These are phyloP conservation scores for Hortiboletus campestris DNA, from an alignment of 768 basidiomycete species.

Conservation along the genomic window DNA sequence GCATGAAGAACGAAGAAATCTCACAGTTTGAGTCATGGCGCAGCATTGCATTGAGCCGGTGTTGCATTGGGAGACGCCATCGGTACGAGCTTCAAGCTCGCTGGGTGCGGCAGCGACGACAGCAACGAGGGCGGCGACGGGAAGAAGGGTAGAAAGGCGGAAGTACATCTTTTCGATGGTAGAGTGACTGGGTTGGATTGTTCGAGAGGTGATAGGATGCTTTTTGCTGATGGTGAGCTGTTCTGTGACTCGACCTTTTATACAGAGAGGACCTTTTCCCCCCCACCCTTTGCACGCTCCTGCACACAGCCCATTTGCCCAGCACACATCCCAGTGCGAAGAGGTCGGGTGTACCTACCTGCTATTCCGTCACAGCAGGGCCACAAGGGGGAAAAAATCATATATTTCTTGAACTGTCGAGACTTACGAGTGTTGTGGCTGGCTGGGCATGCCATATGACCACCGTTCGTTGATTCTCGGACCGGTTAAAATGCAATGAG, in stretches of 20 bases:
- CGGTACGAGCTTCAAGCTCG: too few relatives aligned
- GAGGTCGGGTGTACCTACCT: background rate
- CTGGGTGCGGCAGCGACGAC: too few relatives aligned
- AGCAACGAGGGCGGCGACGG: too few relatives aligned
- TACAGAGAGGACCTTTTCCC: background rate
- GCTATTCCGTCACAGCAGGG: background rate
- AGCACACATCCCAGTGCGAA: background rate
- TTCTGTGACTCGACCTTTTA: conserved; percentile 2
- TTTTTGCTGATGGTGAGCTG: background rate
- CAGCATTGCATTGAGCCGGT: background rate
- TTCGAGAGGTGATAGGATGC: background rate
- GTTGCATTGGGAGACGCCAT: too few relatives aligned
- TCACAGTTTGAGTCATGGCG: background rate
- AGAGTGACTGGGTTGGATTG: background rate
- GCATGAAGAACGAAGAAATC: background rate
- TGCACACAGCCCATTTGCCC: background rate
- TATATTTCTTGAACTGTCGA: accelerated
- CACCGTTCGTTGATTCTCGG: background rate
- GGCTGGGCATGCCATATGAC: background rate
- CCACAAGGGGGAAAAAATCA: background rate
- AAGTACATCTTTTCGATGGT: background rate
- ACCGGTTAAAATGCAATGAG: background rate
- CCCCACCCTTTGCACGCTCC: too few relatives aligned
- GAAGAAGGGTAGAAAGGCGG: too few relatives aligned
- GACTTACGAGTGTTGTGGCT: background rate